Evolutionary conservation across 441 rosid genomes (phyloP).

Genomic region (Pelargonium hybrid): DNA sequence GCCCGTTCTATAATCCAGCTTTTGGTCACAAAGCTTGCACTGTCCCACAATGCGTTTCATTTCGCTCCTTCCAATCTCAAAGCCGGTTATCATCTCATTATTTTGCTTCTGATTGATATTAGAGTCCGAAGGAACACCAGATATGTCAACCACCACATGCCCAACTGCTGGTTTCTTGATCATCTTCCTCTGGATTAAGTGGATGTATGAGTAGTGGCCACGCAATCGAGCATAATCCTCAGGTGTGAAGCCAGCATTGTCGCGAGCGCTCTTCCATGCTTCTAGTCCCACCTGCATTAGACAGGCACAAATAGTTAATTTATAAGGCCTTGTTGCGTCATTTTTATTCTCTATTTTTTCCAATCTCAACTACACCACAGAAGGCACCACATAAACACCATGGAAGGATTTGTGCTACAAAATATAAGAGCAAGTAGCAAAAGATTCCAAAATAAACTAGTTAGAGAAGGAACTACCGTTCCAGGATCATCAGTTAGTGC

Average conservation of each 20-base stretch:
- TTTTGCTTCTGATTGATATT: conserved; percentile 34
- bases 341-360: neutral
- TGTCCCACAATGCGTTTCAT: conserved; percentile 15
- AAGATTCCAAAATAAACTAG: conserved; percentile 13
- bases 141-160: conserved; percentile 60
- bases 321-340: neutral
- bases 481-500: conserved; percentile 73
- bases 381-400: neutral
- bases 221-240: conserved; percentile 86
- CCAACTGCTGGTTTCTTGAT: conserved; percentile 31
- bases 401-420: neutral
- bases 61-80: conserved; percentile 38
- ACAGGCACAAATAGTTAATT: neutral
- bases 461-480: conserved; percentile 39
- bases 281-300: conserved; percentile 59
- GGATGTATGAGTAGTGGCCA: conserved; percentile 83
- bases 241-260: conserved; percentile 77
- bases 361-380: neutral
- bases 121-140: conserved; percentile 20
- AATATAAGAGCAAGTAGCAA: neutral
- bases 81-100: conserved; percentile 24
- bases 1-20: conserved; percentile 35
- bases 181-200: conserved; percentile 64
- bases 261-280: conserved; percentile 75
- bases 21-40: conserved; percentile 61